Evolutionary conservation across 2,329 filamentous ascomycete species (phyloP).

Genomic region (Acarospora socialis): DNA sequence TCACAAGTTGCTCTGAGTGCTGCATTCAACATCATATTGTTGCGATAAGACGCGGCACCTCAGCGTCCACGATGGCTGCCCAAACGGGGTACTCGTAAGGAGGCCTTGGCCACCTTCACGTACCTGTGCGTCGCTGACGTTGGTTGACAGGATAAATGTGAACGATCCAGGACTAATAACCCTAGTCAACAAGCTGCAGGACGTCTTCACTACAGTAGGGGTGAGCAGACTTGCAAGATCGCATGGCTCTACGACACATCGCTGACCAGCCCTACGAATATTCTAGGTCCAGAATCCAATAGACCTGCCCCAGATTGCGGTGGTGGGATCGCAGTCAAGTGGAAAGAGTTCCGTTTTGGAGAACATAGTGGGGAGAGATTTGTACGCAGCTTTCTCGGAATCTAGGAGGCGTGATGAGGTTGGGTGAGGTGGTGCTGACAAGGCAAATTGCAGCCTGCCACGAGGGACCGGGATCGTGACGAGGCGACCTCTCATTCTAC

Average conservation of each 20-base stretch:
- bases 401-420: slow-evolving; percentile 10
- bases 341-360: slow-evolving; percentile 98
- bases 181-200: slow-evolving; percentile 96
- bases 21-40: too few relatives aligned
- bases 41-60: neutral
- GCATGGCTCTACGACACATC: slow-evolving; percentile 7
- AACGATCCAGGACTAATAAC: slow-evolving; percentile 57
- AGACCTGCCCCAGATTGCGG: slow-evolving; percentile 93
- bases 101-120: too few relatives aligned
- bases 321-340: slow-evolving; percentile 96
- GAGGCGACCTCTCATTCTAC: slow-evolving; percentile 84
- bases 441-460: slow-evolving; percentile 51
- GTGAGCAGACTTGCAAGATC: slow-evolving; percentile 33
- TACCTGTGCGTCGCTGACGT: too few relatives aligned
- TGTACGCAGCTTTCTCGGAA: slow-evolving; percentile 47
- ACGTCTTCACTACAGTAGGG: slow-evolving; percentile 97
- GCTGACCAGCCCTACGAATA: slow-evolving; percentile 20
- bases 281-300: slow-evolving; percentile 89
- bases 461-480: slow-evolving; percentile 97
- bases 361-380: slow-evolving; percentile 97
- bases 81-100: neutral
- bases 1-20: too few relatives aligned
- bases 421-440: slow-evolving; percentile 18
- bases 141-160: slow-evolving; percentile 59
- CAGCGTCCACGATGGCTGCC: neutral